These are phyloP conservation scores for Rosa multiflora DNA, from an alignment of 306 rosid species.

Conservation along the genomic window DNA sequence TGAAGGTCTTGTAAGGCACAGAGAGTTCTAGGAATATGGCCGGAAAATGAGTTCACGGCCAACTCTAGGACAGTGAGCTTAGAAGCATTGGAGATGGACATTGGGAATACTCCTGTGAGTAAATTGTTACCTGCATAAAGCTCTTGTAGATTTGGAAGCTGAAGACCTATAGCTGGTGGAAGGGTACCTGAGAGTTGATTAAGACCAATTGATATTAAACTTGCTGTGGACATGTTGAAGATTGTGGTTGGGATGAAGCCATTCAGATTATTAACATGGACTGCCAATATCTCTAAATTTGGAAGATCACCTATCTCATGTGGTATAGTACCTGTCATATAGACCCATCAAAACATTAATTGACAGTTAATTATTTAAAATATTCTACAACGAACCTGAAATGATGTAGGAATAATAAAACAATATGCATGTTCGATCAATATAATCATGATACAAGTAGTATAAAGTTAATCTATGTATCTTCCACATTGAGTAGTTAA, in stretches of 20 bases:
- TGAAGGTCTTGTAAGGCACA: no score
- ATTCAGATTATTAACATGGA: not conserved
- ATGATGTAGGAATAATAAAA: no score
- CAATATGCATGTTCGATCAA: no score
- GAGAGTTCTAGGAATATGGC: no score
- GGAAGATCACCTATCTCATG: not conserved
- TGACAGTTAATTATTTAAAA: no score
- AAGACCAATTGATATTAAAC: no score
- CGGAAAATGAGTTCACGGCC: not conserved
- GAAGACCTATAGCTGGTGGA: not conserved
- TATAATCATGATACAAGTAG: no score
- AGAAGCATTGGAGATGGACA: not conserved
- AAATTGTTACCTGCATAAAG: no score
- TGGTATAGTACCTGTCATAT: not conserved
- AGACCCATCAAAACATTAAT: no score
- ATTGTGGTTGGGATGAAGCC: not conserved
- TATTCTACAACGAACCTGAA: not conserved
- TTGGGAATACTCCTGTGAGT: not conserved
- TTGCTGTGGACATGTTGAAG: not conserved
- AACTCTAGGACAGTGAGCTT: not conserved
- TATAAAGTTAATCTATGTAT: no score
- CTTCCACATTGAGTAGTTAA: no score
- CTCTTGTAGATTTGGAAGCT: not conserved
- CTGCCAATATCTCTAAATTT: no score
- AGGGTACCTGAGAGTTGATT: not conserved